Conservation (phyloP, 306 rosid genomes). For the Glycine tomentella region DNA sequence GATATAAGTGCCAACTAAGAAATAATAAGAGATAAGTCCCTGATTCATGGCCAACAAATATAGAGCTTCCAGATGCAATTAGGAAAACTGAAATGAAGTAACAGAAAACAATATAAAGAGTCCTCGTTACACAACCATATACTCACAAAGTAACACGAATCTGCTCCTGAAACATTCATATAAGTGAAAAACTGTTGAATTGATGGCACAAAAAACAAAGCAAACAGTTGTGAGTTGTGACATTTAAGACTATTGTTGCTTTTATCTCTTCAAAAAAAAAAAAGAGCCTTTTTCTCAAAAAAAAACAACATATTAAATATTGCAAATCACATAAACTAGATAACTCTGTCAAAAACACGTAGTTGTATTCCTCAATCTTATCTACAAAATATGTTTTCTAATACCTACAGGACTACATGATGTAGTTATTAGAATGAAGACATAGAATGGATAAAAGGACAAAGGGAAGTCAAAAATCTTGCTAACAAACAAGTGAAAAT, state of each 20-base stretch:
- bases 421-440: neutral
- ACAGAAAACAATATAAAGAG: neutral
- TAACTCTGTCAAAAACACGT: no score
- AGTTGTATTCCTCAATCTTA: neutral
- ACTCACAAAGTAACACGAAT: neutral
- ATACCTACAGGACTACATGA: neutral
- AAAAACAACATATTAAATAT: neutral
- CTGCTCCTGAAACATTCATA: neutral
- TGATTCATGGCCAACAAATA: no score
- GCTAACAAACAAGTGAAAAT: no score
- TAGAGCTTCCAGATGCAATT: no score
- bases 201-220: neutral
- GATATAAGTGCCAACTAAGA: slow-evolving; percentile 10
- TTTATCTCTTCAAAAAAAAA: neutral
- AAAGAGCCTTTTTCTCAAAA: neutral
- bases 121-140: neutral
- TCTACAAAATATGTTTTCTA: neutral
- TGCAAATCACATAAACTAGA: no score
- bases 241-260: neutral
- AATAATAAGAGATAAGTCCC: neutral
- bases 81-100: slow-evolving; percentile 2
- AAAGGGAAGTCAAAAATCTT: neutral
- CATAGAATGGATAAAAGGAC: neutral
- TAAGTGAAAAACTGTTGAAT: neutral
- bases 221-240: neutral